Conservation (phyloP, 495 filamentous ascomycete species). For the Penicillium crystallinum region DNA sequence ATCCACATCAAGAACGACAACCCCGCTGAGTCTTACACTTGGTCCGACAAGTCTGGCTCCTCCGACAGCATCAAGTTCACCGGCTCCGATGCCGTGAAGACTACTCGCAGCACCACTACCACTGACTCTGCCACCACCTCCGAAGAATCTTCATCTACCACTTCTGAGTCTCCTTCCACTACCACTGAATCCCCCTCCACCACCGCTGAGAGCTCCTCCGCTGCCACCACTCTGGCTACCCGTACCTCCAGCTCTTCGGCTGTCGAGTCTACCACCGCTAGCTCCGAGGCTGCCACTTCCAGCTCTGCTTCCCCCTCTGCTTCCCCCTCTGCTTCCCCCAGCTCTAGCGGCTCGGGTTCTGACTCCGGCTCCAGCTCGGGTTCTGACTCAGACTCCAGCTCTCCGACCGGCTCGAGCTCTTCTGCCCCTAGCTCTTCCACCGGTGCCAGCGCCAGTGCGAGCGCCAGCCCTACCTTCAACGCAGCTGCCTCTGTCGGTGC, state of each 20-base stretch:
- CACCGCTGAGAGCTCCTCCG: constrained; percentile 1
- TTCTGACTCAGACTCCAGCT: too few species aligned
- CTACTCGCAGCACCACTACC: constrained; percentile 3
- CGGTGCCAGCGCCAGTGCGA: constrained; percentile 17
- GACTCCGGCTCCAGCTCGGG: constrained; percentile 5
- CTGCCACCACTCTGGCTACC: constrained; percentile 14
- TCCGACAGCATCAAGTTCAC: constrained; percentile 68
- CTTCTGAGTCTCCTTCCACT: constrained; percentile 3
- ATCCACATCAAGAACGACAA: constrained; percentile 36
- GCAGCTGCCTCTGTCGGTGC: constrained; percentile 22
- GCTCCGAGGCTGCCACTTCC: constrained; percentile 8
- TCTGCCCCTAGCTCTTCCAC: constrained; percentile 9
- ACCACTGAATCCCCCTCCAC: constrained; percentile 5
- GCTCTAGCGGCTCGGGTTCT: constrained; percentile 18
- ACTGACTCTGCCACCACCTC: constrained; percentile 4
- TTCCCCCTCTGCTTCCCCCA: constrained; percentile 8
- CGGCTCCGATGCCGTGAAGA: constrained; percentile 12
- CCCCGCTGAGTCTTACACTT: constrained; percentile 58
- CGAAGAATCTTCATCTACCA: background rate
- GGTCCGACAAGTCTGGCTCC: constrained; percentile 57
- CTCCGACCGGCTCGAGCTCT: too few species aligned
- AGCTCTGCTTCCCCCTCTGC: constrained; percentile 13
- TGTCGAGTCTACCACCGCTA: constrained; percentile 11
- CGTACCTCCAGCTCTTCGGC: constrained; percentile 13
- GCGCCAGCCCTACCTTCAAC: constrained; percentile 19